Evolutionary conservation across 805 yeast species (phyloP), one percentile per base, ranked within the genome.

Genomic region (Deakozyma indianensis): DNA sequence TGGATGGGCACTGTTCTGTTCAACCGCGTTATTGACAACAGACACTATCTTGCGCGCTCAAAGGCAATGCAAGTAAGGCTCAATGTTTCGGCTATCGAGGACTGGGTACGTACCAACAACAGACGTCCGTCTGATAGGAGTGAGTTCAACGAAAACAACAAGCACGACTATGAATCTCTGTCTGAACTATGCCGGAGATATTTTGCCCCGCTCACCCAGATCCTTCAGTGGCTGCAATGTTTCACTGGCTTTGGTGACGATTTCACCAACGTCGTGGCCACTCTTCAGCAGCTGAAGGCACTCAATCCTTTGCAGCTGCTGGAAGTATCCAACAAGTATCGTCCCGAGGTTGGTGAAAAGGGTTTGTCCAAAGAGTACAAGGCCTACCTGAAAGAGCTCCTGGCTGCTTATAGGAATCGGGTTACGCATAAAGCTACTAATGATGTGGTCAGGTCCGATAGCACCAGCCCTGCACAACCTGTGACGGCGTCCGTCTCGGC

Each of bases 141-240:
- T 40, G 57, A 53, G 44, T 54, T 53, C 44, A 24, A 32, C 23
- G 46, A 44, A 11, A 28, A 46, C 11, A 48, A 51, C 9, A 41
- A 41, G 16, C 24, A 41, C 21, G 27, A 73, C 56, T 83, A 82
- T 59, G 75, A 74, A 44, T 68, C 85, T 1, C 67, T 85, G 43
- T 77, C 69, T 54, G 73, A 74, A 44, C 73, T 86, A 20, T 80
- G 92, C 0, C 76, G 74, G 35, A 64, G 66, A 21, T 86, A 83
- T 51, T 66, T 88, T 44, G 74, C 73, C 48, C 87, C 95, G 0
- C 68, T 83, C 0, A 74, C 81, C 44, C 88, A 90, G 60, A 62
- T 90, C 23, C 65, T 90, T 46, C 96, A 90, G 60, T 90, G 95
- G 90, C 64, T 88, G 43, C 97, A 88, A 60, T 82, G 90, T 40